Percentiles rank a stretch among this genome's conserved stretches.
These are phyloP conservation scores for Leccinum griseonigrum DNA, from an alignment of 1,284 basidiomycete species.

Conservation along the genomic window DNA sequence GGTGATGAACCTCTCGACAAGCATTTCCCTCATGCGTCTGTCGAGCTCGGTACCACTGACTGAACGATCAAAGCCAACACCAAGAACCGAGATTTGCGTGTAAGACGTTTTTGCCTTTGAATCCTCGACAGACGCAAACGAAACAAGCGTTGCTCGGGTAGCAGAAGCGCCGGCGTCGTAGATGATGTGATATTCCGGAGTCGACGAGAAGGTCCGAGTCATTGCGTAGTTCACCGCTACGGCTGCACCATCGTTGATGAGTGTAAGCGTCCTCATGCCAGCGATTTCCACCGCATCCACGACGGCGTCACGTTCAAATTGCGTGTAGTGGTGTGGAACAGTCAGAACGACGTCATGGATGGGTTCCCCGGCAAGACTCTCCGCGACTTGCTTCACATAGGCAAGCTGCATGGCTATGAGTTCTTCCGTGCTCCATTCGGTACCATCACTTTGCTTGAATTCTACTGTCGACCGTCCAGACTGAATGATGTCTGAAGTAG, in stretches of 20 bases:
- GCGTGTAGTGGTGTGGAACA: conserved; percentile 85
- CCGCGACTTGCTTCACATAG: conserved; percentile 88
- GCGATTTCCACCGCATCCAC: conserved; percentile 90
- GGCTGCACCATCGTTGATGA: conserved; percentile 93
- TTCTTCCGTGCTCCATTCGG: conserved; percentile 84
- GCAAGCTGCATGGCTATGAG: conserved; percentile 93
- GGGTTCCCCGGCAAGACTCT: conserved; percentile 71
- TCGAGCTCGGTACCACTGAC: conserved; percentile 86
- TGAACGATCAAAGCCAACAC: conserved; percentile 78
- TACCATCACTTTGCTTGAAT: conserved; percentile 56
- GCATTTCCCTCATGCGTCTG: conserved; percentile 77
- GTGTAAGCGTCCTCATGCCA: conserved; percentile 78
- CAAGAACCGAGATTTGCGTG: conserved; percentile 74
- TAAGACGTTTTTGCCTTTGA: conserved; percentile 51
- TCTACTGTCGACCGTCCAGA: conserved; percentile 62
- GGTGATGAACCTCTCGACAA: conserved; percentile 73
- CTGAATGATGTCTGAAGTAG: conserved; percentile 55
- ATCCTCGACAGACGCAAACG: conserved; percentile 62
- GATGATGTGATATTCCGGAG: conserved; percentile 85
- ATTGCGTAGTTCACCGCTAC: conserved; percentile 96
- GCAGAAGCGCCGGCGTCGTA: conserved; percentile 93
- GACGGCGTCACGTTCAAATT: conserved; percentile 85
- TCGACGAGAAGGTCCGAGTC: conserved; percentile 79
- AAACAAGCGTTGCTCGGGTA: conserved; percentile 84
- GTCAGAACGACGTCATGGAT: conserved; percentile 83